Base-by-base conservation (phyloP, 768 basidiomycete genomes). In the Tricholoma hemisulphureum region DNA sequence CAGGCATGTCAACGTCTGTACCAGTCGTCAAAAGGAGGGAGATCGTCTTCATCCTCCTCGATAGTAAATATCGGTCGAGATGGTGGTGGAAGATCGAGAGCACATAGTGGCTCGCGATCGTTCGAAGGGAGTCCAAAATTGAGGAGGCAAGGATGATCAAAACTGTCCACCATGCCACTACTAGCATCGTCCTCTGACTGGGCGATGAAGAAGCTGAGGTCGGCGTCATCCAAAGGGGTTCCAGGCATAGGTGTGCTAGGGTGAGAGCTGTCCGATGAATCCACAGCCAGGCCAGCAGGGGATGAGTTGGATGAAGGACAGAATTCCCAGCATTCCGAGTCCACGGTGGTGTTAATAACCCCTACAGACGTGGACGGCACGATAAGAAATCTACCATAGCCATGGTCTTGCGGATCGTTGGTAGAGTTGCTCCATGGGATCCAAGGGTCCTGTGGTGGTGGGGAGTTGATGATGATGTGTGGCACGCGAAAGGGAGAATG, bases 1-100 rank as follows among this genome's bases (percentile, higher is more conserved):
- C 32, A 31, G 39, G 46, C 8, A 21, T 23, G 28, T 18, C 28
- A 46, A 18, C 18, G n/a, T 51, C 63, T 60, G 61, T 75, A 78
- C 76, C 77, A 79, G 34, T 73, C 73, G 58, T 79, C 77, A 34
- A 76, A 68, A 11, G 74, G 70, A 58, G 77, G 77, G 41, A 75
- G 73, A 9, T 71, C 74, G 28, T 75, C 76, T 46, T 77, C 75
- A 39, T 74, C 73, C 32, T 71, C 73, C 24, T 72, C 73, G 23
- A 62, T 71, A 62, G 53, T 60, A 39, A 65, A 67, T 56, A 59
- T 67, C 49, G 43, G 61, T 57, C 46, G 69, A 46, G 58, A 63
- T 58, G 50, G 46, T n/a, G 54, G 58, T 29, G 61, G 56, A 31
- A 55, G 26, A 29, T 61, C 58, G 13, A 21, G 26, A 43, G 20